Evolutionary conservation across 345 rosid genomes (phyloP).

Genomic region (Crucihimalaya himalaica): DNA sequence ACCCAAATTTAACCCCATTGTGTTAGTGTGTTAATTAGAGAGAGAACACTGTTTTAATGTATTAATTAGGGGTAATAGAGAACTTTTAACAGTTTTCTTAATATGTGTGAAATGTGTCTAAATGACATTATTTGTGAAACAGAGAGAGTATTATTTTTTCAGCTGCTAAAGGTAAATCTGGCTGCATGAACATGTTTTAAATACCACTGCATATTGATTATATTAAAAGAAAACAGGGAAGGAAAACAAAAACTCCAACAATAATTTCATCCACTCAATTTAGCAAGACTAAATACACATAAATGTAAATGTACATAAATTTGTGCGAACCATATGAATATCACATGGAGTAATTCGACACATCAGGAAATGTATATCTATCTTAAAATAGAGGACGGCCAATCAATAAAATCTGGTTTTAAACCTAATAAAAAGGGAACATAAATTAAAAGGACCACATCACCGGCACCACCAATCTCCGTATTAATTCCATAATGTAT

Average conservation of each 20-base stretch:
- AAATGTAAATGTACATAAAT: constrained; percentile 1
- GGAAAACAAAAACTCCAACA: neutral
- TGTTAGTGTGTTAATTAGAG: too few species aligned
- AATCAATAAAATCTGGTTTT: constrained; percentile 19
- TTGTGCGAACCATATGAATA: constrained; percentile 25
- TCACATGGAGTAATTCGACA: constrained; percentile 31
- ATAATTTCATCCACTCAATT: constrained; percentile 15
- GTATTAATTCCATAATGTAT: constrained; percentile 10
- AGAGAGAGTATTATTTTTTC: neutral
- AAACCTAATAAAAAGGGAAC: constrained; percentile 24
- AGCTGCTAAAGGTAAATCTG: neutral
- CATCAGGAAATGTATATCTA: constrained; percentile 31
- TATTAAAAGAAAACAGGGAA: neutral
- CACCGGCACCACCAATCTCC: constrained; percentile 3
- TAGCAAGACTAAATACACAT: constrained; percentile 6
- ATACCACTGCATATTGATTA: neutral
- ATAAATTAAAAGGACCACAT: constrained; percentile 18
- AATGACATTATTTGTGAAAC: too few species aligned
- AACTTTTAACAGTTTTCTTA: too few species aligned
- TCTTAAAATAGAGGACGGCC: constrained; percentile 8
- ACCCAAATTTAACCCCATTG: too few species aligned
- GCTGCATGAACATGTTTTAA: constrained; percentile 8
- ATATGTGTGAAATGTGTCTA: too few species aligned
- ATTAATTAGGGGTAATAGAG: too few species aligned
- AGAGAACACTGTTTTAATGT: too few species aligned